These are phyloP conservation scores for Ambrosiella cleistominuta DNA, from an alignment of 2,329 filamentous ascomycete species.

Conservation along the genomic window DNA sequence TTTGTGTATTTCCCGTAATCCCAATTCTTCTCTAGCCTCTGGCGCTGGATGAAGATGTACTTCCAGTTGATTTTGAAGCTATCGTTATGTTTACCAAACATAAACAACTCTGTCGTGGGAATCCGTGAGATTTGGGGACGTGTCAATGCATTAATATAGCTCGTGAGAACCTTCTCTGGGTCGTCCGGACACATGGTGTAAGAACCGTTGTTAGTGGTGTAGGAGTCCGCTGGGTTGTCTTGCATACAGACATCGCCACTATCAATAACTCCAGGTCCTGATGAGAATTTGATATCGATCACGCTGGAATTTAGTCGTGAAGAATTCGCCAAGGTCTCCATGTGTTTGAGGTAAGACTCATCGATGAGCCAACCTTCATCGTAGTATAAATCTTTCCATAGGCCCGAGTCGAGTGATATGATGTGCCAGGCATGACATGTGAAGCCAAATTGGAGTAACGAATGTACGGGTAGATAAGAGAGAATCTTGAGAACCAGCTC, in stretches of 20 bases:
- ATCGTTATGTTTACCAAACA: constrained; percentile 16
- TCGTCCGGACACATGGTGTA: not conserved
- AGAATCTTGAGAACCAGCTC: constrained; percentile 87
- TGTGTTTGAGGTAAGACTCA: constrained; percentile 38
- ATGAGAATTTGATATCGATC: constrained; percentile 11
- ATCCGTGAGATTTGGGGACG: not conserved
- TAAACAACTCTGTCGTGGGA: constrained; percentile 7
- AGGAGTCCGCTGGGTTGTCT: constrained; percentile 15
- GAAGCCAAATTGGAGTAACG: constrained; percentile 60
- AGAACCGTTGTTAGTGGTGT: not conserved
- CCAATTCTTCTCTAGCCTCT: constrained; percentile 81
- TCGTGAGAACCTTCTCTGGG: not conserved
- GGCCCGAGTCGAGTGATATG: constrained; percentile 60
- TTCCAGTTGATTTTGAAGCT: constrained; percentile 70
- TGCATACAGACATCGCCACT: constrained; percentile 6
- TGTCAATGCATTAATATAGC: constrained; percentile 3
- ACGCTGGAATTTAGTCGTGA: constrained; percentile 6
- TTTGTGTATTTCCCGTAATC: constrained; percentile 62
- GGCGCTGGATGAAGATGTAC: constrained; percentile 76
- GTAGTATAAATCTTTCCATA: constrained; percentile 75
- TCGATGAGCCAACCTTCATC: constrained; percentile 74
- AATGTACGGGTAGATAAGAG: constrained; percentile 64
- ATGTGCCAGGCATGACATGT: constrained; percentile 70
- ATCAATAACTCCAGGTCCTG: not conserved
- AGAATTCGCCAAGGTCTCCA: constrained; percentile 11